Evolutionary conservation across 164 flowering plant genomes (phyloP), one percentile per base, ranked within the genome.

Genomic region (Kalanchoe fedtschenkoi): DNA sequence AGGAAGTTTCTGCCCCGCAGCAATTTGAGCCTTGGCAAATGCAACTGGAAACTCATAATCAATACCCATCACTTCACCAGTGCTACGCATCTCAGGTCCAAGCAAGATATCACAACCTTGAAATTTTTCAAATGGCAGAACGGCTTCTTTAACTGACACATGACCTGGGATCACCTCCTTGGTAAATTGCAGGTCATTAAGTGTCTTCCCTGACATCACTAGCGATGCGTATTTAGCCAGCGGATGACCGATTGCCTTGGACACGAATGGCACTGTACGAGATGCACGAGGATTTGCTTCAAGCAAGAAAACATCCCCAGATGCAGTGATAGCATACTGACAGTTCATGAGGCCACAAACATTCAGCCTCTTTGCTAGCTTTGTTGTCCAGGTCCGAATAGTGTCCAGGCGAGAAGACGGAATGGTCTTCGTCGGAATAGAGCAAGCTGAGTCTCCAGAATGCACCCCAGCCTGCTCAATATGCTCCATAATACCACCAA

Each of bases 401-500:
- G 79, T 85, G 13, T 81, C 82, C 80, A 90, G 74, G 72, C 83
- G 78, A 35, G 86, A 73, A 33, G 80, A 41, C 2, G 89, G 76
- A 5, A 93, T 69, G 4, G 91, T 93, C 69, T 83, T 80, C 26
- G 97, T 89, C 4, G 97, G 98, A 37, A 92, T 68, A 21, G 75
- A 80, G 70, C 99, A 90, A 24, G 96, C 96, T 10, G 96, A 93
- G 34, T 90, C 96, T 66, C 97, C 97, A 28, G 99, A 88, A 57
- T 93, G 99, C 29, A 90, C 80, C 29, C 95, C 97, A 58, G 99
- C 99, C 73, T 88, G 97, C 78, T 88, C 96, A 61, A 90, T 90
- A 69, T 93, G 99, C 80, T 93, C 96, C 99, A 93, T 93, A 65
- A 93, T 87, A 30, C 99, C 97, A 62, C 96, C 97, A 69, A 85